These are phyloP conservation scores for Clarireedia monteithiana DNA, from an alignment of 2,329 filamentous ascomycete genomes.

Conservation along the genomic window DNA sequence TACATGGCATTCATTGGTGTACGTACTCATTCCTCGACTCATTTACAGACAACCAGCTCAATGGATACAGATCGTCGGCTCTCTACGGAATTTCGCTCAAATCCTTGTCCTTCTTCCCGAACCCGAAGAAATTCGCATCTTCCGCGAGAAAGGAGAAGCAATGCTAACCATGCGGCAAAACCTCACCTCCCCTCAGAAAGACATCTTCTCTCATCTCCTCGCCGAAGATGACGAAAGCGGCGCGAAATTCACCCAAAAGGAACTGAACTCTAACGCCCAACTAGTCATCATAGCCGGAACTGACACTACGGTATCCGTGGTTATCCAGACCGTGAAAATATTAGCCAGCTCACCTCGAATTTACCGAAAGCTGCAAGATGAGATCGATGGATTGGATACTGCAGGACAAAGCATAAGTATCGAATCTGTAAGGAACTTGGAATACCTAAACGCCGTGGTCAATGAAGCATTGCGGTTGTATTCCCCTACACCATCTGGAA, in stretches of 20 bases:
- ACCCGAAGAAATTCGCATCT: conserved; percentile 7
- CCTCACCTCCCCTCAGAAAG: conserved; percentile 9
- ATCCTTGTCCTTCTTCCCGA: conserved; percentile 11
- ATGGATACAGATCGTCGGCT: conserved; percentile 5
- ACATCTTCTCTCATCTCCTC: conserved; percentile 15
- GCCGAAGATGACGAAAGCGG: conserved; percentile 4
- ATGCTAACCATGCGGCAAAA: conserved; percentile 11
- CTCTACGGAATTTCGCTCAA: conserved; percentile 10
- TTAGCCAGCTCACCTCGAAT: conserved; percentile 6
- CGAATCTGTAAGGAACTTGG: conserved; percentile 6
- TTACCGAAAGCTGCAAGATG: conserved; percentile 10
- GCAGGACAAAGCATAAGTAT: conserved; percentile 1
- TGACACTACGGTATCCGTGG: conserved; percentile 9
- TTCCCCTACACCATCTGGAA: conserved; percentile 11
- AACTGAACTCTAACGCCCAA: conserved; percentile 14
- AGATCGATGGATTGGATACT: conserved; percentile 8
- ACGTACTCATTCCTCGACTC: neutral
- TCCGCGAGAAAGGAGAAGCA: conserved; percentile 8
- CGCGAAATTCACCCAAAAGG: conserved; percentile 8
- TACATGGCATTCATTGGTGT: conserved; percentile 10
- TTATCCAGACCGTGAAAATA: conserved; percentile 4
- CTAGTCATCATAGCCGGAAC: conserved; percentile 13
- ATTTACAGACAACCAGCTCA: neutral
- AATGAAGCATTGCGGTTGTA: conserved; percentile 13
- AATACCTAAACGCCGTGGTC: conserved; percentile 14